phyloP scores from a whole-genome alignment of 169 alveolate species.

The Plasmodium fragile region DNA sequence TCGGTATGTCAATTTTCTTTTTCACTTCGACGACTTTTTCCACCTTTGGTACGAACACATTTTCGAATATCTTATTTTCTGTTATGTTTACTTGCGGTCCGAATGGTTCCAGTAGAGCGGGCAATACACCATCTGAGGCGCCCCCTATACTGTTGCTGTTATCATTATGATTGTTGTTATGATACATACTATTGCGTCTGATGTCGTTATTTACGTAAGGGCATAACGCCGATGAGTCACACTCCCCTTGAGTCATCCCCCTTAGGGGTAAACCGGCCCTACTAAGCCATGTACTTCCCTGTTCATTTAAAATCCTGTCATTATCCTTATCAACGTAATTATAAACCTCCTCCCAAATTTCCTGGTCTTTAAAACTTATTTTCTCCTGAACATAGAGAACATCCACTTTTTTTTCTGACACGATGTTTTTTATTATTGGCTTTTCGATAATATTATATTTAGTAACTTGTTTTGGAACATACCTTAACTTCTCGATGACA shows the following conservation, averaged over 20 bases:
- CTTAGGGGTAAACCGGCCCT: not conserved
- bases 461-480: conserved; percentile 80
- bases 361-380: conserved; percentile 77
- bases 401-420: conserved; percentile 62
- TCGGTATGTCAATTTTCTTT: conserved; percentile 71
- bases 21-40: conserved; percentile 68
- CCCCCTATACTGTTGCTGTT: not conserved
- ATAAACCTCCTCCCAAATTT: conserved; percentile 78
- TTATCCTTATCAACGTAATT: conserved; percentile 53
- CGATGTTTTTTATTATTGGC: conserved; percentile 77
- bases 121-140: conserved; percentile 18
- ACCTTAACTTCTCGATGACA: conserved; percentile 77
- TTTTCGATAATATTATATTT: conserved; percentile 80
- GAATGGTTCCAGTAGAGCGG: conserved; percentile 77
- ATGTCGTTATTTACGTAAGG: not conserved
- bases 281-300: not conserved
- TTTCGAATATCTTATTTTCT: conserved; percentile 45
- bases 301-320: not conserved
- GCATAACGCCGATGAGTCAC: conserved; percentile 10
- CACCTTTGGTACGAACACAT: conserved; percentile 58
- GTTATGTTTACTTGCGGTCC: conserved; percentile 55
- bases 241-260: not conserved
- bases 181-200: not conserved
- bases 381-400: conserved; percentile 56
- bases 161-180: not conserved